Conservation (phyloP, 345 rosid genomes). For the Eutrema heterophyllum region DNA sequence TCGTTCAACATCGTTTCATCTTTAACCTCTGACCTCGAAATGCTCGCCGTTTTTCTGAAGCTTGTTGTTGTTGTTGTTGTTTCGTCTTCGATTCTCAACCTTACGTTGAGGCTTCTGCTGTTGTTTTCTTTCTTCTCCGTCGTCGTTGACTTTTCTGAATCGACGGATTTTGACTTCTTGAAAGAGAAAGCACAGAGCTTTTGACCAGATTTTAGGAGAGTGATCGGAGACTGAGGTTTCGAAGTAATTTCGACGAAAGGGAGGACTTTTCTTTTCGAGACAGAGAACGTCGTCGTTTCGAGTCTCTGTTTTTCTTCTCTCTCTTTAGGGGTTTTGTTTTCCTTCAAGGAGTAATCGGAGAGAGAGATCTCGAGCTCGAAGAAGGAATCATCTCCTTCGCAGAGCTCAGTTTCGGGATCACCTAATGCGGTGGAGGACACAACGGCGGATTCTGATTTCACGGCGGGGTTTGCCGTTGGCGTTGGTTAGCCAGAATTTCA, state of each 20-base stretch:
- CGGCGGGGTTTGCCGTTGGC: slow-evolving; percentile 24
- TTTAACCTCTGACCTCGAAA: background rate
- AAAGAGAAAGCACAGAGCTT: slow-evolving; percentile 50
- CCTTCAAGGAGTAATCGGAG: slow-evolving; percentile 31
- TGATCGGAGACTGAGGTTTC: slow-evolving; percentile 63
- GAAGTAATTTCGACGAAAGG: slow-evolving; percentile 49
- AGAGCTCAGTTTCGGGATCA: slow-evolving; percentile 34
- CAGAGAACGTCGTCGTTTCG: slow-evolving; percentile 25
- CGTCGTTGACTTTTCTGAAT: slow-evolving; percentile 24
- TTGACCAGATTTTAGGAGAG: slow-evolving; percentile 59
- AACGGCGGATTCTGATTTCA: slow-evolving; percentile 24
- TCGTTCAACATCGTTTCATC: slow-evolving; percentile 11
- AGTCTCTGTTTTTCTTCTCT: slow-evolving; percentile 21
- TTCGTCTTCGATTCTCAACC: slow-evolving; percentile 39
- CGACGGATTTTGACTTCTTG: slow-evolving; percentile 49
- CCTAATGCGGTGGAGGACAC: slow-evolving; percentile 15
- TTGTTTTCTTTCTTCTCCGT: slow-evolving; percentile 20
- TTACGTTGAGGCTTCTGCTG: slow-evolving; percentile 37
- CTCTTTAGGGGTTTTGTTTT: background rate
- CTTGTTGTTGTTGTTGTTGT: slow-evolving; percentile 21
- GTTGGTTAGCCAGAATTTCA: slow-evolving; percentile 49
- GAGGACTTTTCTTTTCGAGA: slow-evolving; percentile 65
- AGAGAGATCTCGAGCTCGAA: slow-evolving; percentile 78
- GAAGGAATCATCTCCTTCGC: slow-evolving; percentile 81
- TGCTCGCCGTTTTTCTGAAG: slow-evolving; percentile 17